Conservation (phyloP, 106 monocot genomes). For the Phalaenopsis aphrodite region DNA sequence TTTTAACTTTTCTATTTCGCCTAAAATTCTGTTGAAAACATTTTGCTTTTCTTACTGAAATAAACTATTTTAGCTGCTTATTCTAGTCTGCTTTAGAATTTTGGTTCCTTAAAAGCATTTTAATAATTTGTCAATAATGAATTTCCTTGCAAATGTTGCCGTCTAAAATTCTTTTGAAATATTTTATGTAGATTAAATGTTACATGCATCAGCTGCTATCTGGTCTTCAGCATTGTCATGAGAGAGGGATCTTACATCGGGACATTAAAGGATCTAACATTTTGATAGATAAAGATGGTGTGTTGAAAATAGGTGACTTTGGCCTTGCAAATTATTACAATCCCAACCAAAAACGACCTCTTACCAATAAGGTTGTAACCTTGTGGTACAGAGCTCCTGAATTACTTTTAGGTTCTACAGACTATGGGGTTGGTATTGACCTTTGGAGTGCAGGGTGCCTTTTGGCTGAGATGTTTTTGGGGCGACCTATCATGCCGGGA, state of each 20-base stretch:
- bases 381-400: conserved; percentile 36
- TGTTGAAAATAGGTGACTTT: conserved; percentile 34
- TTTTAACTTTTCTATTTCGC: not conserved
- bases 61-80: not conserved
- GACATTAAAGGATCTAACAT: conserved; percentile 39
- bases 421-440: conserved; percentile 32
- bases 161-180: conserved; percentile 1
- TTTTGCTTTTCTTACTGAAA: not conserved
- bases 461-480: conserved; percentile 35
- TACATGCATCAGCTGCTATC: conserved; percentile 37
- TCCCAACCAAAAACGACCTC: conserved; percentile 15
- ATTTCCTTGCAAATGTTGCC: not conserved
- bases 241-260: conserved; percentile 36
- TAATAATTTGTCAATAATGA: not conserved
- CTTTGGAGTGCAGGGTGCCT: conserved; percentile 38
- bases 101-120: not conserved
- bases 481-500: conserved; percentile 27
- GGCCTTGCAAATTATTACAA: conserved; percentile 30
- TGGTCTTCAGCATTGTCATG: conserved; percentile 42
- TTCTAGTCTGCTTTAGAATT: not conserved
- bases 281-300: conserved; percentile 32
- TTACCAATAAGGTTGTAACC: conserved; percentile 34
- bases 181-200: conserved; percentile 24
- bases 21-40: not conserved
- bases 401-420: conserved; percentile 27